Evolutionary conservation across 163 green algal species (phyloP).

Genomic region (Scenedesmus sp.): DNA sequence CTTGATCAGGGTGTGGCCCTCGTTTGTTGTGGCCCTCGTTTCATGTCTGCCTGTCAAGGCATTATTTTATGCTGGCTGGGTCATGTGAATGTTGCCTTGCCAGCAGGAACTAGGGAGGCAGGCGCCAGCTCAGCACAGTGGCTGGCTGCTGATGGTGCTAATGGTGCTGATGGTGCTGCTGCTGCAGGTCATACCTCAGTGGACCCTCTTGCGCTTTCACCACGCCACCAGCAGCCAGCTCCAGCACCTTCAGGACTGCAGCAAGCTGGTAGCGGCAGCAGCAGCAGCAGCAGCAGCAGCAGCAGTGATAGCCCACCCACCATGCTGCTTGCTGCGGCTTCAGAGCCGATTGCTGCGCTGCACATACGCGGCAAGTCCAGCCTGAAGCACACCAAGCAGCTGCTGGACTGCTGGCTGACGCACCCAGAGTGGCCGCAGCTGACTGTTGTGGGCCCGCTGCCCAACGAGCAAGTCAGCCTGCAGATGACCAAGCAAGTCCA

Average conservation of each 20-base stretch:
- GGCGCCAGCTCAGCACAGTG: background rate
- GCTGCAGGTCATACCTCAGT: slow-evolving; percentile 41
- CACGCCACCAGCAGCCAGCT: background rate
- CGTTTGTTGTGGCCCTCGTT: too few species aligned
- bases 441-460: slow-evolving; percentile 51
- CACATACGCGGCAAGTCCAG: slow-evolving; percentile 52
- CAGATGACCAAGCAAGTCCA: background rate
- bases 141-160: background rate
- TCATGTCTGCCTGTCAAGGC: too few species aligned
- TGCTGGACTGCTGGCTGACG: slow-evolving; percentile 50
- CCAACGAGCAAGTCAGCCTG: slow-evolving; percentile 49
- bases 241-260: background rate
- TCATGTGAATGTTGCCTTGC: background rate
- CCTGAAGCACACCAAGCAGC: slow-evolving; percentile 53
- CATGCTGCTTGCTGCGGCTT: background rate
- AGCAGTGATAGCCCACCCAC: background rate
- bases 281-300: slow-evolving; percentile 26
- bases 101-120: background rate
- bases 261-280: background rate
- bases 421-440: slow-evolving; percentile 52
- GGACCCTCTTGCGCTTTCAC: background rate
- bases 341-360: slow-evolving; percentile 19
- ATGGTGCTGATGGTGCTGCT: background rate
- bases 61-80: background rate
- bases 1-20: background rate